Conservation (phyloP, 2,329 filamentous ascomycete genomes). For the Trichophyton mentagrophytes region DNA sequence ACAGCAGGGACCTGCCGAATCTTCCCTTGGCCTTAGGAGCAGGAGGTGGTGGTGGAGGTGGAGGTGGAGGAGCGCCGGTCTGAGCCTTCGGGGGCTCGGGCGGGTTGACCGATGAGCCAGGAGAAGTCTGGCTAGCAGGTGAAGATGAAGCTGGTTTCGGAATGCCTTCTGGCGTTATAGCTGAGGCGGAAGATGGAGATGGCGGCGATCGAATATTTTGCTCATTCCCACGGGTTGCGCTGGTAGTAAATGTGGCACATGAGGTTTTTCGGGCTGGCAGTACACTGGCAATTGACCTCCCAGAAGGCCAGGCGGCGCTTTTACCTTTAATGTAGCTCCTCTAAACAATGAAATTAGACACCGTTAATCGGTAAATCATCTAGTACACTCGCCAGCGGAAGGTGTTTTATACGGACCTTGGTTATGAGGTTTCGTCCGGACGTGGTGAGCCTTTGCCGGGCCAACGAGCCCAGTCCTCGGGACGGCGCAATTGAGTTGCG, state of each 20-base stretch:
- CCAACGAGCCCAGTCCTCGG: constrained; percentile 31
- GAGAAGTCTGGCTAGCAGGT: constrained; percentile 23
- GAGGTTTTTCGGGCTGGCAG: constrained; percentile 16
- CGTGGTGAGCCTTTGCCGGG: constrained; percentile 27
- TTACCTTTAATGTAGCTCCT: constrained; percentile 25
- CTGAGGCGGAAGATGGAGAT: constrained; percentile 34
- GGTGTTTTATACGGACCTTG: constrained; percentile 23
- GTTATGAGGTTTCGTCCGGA: constrained; percentile 19
- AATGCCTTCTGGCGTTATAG: constrained; percentile 38
- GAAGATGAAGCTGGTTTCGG: constrained; percentile 36
- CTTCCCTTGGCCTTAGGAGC: constrained; percentile 48
- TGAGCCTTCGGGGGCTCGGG: constrained; percentile 16
- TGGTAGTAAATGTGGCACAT: constrained; percentile 17
- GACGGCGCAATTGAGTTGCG: constrained; percentile 40
- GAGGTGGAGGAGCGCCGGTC: constrained; percentile 28
- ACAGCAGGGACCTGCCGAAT: constrained; percentile 64
- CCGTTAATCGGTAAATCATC: not conserved
- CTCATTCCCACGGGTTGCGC: constrained; percentile 7
- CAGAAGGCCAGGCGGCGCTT: constrained; percentile 3
- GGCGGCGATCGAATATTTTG: constrained; percentile 21
- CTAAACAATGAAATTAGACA: not conserved
- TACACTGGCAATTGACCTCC: not conserved
- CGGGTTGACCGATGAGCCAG: constrained; percentile 23
- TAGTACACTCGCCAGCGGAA: not conserved
- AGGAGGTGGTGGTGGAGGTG: constrained; percentile 26